Percentiles rank a stretch among this genome's conserved stretches.
Conservation (phyloP, 2,329 filamentous ascomycete genomes). For the Xylariaceae sp. region DNA sequence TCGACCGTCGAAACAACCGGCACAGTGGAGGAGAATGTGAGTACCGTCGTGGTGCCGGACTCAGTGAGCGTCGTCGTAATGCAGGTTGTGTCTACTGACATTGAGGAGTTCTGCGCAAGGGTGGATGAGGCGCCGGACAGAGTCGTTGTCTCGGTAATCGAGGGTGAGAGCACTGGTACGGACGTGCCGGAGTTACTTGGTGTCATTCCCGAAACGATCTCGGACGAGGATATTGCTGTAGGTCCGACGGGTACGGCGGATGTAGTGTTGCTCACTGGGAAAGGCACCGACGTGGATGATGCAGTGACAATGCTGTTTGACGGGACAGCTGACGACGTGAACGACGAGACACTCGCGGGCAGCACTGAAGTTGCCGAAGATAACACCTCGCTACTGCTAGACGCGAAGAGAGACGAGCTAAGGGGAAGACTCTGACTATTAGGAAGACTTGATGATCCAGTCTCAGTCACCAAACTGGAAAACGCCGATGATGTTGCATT, state of each 20-base stretch:
- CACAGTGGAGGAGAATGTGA: conserved; percentile 8
- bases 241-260: background rate
- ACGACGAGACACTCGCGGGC: conserved; percentile 1
- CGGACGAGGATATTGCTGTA: conserved; percentile 8
- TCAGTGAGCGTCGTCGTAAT: conserved; percentile 16
- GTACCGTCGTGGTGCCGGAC: conserved; percentile 10
- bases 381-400: no score
- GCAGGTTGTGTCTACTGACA: conserved; percentile 14
- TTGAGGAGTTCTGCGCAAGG: conserved; percentile 7
- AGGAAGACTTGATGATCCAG: no score
- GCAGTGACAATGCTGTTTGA: background rate
- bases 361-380: no score
- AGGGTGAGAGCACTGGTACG: background rate
- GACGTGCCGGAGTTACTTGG: conserved; percentile 2
- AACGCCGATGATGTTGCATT: background rate
- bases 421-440: no score
- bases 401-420: no score
- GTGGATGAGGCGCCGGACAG: conserved; percentile 5
- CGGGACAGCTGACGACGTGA: background rate
- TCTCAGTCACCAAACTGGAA: background rate
- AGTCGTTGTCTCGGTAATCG: conserved; percentile 2
- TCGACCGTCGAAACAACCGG: conserved; percentile 7
- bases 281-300: conserved; percentile 12
- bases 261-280: conserved; percentile 15
- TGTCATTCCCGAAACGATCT: conserved; percentile 3